Evolutionary conservation across 345 rosid genomes (phyloP).

Genomic region (Draba incana): DNA sequence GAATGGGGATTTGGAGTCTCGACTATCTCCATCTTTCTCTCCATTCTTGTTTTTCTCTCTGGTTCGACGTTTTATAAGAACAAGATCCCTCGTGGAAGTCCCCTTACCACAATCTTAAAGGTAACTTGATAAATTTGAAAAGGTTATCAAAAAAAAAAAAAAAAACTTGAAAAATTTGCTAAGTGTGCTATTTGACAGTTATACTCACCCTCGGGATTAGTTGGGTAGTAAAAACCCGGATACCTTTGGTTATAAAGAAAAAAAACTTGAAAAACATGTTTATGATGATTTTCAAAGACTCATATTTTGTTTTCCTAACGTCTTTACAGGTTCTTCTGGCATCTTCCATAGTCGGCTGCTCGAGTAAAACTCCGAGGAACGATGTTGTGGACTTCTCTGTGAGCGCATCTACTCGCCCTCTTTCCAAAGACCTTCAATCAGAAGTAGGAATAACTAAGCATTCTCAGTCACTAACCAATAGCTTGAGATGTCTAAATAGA

Average conservation of each 20-base stretch:
- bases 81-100: slow-evolving; percentile 71
- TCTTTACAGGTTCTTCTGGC: slow-evolving; percentile 63
- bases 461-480: slow-evolving; percentile 38
- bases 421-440: slow-evolving; percentile 22
- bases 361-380: slow-evolving; percentile 20
- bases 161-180: no score
- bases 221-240: no score
- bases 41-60: slow-evolving; percentile 68
- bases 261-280: no score
- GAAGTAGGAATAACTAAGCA: slow-evolving; percentile 23
- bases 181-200: no score
- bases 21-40: slow-evolving; percentile 60
- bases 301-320: not conserved
- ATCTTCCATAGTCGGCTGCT: slow-evolving; percentile 46
- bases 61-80: slow-evolving; percentile 64
- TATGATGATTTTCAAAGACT: not conserved
- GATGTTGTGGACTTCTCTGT: slow-evolving; percentile 1
- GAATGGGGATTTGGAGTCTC: slow-evolving; percentile 84
- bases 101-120: slow-evolving; percentile 74
- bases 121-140: slow-evolving; percentile 34
- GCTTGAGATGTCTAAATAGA: slow-evolving; percentile 55
- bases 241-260: no score
- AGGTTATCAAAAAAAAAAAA: no score
- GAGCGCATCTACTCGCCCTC: slow-evolving; percentile 29
- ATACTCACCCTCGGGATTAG: no score